Base-by-base conservation (phyloP, 2,329 filamentous ascomycete species). In the Fulvia fulva region DNA sequence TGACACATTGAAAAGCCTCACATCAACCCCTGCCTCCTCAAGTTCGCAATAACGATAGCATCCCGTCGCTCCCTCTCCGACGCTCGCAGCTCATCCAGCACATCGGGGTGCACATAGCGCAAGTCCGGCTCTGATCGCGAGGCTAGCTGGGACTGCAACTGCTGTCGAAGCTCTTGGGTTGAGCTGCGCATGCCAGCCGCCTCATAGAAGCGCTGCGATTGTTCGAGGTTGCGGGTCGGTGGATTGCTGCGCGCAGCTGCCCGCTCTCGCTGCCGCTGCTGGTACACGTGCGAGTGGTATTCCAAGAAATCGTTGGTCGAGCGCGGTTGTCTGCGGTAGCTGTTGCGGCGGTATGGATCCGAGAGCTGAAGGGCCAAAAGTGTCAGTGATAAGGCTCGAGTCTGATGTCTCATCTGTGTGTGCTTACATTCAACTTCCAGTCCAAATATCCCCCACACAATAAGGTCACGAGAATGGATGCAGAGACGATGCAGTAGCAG, bases 401-500 rank as follows among this genome's bases (percentile, higher is more conserved):
- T 41, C 3, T 1, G 2, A 2, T 12, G 5, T 1, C n/a, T 21
- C 14, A n/a, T n/a, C n/a, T 5, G 47, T 26, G 47, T 2, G 22
- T 22, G 19, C 50, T 57, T 21, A 54, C 58, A 22, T 58, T 41
- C 23, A 57, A 45, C 5, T 50, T 43, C 26, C 28, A 51, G 34
- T 57, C 47, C 21, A 60, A 11, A 19, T 37, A 37, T 5, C 51
- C 28, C 21, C 45, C 14, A 8, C 19, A 32, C 44, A 9, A 49
- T 14, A 55, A 23, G n/a, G 28, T n/a, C 9, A 54, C 19, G 25
- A 58, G 19, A 16, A 51, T 8, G 32, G 32, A 25, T n/a, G 46
- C 23, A 16, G 26, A 49, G 41, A 30, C 55, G 26, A 51, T 6
- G 55, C 30, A 37, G 37, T 58, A 57, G 49, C 37, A 22, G 28